Evolutionary conservation across 2,329 filamentous ascomycete species (phyloP), one percentile per base, ranked within the genome.

Genomic region (Sclerotinia glacialis): DNA sequence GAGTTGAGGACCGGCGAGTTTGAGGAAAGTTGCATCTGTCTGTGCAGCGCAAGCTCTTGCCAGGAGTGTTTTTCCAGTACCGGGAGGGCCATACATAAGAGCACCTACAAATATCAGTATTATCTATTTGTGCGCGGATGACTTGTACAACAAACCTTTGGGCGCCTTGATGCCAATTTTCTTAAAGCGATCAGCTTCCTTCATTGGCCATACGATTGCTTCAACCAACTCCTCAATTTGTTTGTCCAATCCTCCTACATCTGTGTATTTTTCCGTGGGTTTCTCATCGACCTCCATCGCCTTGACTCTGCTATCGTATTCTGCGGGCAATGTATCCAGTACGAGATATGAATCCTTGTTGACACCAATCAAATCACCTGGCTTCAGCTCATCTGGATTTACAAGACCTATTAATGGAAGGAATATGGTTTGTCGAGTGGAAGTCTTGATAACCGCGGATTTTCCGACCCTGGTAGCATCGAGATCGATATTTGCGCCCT

Each of bases 261-360:
- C 95, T 65, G 89, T 95, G 82, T 99, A 99, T 81, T 98, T 97
- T 80, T 99, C 95, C 49, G 93, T 98, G 12, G 95, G 96, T 84
- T 99, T 99, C 85, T 99, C 96, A 76, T 99, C 95, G 9, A 99
- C 95, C 82, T 99, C 96, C 95, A 99, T 99, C 46, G 96, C 96
- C 83, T 99, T 99, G 72, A 99, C 95, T 79, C 95, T 88, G 81
- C 94, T 98, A 78, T 99, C 95, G 77, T 99, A 99, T 79, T 99
- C 96, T 56, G 95, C 95, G 1, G 95, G 95, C 72, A 99, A 84
- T 31, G 95, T 99, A 77, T 99, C 96, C 67, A 99, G 85, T 71
- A 99, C 92, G 46, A 99, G 88, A 78, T 99, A 99, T 67, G 94
- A 98, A 76, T 99, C 96, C 82, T 99, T 99, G 79, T 99, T 98